phyloP scores from a whole-genome alignment of 1,139 yeast genomes.

The Pneumocystis canis region DNA sequence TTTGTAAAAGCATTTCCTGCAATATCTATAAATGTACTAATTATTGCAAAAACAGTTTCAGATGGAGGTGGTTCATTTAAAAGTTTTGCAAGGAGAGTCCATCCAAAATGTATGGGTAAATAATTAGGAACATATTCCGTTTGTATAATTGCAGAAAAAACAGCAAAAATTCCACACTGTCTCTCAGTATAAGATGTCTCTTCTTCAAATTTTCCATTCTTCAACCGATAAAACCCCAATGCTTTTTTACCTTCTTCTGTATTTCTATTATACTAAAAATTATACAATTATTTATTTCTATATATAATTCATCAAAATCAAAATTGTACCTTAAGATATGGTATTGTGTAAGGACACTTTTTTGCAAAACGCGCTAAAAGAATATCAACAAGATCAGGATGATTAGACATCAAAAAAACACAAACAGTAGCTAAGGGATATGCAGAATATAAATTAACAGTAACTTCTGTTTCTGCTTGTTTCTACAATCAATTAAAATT shows the following conservation, averaged over 20 bases:
- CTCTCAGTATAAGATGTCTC: constrained; percentile 57
- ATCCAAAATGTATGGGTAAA: constrained; percentile 37
- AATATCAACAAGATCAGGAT: constrained; percentile 53
- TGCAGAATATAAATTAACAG: constrained; percentile 65
- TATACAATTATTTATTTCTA: constrained; percentile 30
- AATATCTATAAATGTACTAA: constrained; percentile 89
- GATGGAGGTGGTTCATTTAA: constrained; percentile 36
- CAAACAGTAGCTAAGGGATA: constrained; percentile 64
- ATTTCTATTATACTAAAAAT: constrained; percentile 35
- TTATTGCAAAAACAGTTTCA: constrained; percentile 53
- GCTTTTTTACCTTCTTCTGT: constrained; percentile 68
- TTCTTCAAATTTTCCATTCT: constrained; percentile 27
- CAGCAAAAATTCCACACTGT: constrained; percentile 67
- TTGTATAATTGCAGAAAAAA: constrained; percentile 59
- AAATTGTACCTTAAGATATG: constrained; percentile 22
- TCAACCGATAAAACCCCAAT: constrained; percentile 75
- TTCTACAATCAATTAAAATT: constrained; percentile 22
- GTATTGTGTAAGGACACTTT: constrained; percentile 80
- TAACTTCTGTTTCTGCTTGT: constrained; percentile 87
- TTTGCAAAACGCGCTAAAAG: constrained; percentile 72
- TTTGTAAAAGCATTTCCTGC: constrained; percentile 42
- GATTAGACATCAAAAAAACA: constrained; percentile 37
- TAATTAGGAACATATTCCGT: constrained; percentile 29
- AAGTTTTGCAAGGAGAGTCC: constrained; percentile 61
- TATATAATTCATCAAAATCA: constrained; percentile 8